Conservation (phyloP, 164 flowering plant species). For the Tetracentron sinense region DNA sequence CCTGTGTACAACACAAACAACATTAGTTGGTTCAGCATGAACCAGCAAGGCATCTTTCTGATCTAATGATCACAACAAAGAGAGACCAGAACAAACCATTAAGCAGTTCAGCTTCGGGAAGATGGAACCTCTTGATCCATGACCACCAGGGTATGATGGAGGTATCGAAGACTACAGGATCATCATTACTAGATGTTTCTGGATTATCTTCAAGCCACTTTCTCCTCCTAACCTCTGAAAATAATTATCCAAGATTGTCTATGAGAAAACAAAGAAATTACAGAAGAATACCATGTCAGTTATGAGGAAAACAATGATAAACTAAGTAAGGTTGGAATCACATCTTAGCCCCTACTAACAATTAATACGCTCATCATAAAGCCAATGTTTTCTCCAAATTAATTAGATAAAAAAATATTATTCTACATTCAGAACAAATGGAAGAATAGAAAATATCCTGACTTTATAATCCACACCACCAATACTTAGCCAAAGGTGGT, state of each 20-base stretch:
- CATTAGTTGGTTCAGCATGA: constrained; percentile 2
- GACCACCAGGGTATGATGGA: constrained; percentile 99
- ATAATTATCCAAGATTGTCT: constrained; percentile 14
- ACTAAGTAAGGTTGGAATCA: no score
- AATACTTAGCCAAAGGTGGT: no score
- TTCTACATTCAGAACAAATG: no score
- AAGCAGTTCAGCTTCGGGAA: constrained; percentile 93
- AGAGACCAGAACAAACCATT: constrained; percentile 54
- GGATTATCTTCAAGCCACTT: constrained; percentile 88
- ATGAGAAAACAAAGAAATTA: constrained; percentile 14
- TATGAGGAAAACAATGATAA: no score
- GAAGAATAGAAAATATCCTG: no score
- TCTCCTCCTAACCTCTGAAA: constrained; percentile 89
- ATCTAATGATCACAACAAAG: constrained; percentile 6
- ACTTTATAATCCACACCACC: no score
- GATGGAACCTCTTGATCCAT: constrained; percentile 93
- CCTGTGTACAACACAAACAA: constrained; percentile 37
- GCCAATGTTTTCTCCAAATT: no score
- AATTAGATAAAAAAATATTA: no score
- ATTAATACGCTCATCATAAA: no score
- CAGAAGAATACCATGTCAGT: no score
- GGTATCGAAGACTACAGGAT: constrained; percentile 83
- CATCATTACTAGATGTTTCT: constrained; percentile 80
- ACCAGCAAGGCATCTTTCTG: background rate
- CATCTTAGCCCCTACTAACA: no score